Conservation (phyloP, 305 asterid genomes). For the Ajuga reptans region DNA sequence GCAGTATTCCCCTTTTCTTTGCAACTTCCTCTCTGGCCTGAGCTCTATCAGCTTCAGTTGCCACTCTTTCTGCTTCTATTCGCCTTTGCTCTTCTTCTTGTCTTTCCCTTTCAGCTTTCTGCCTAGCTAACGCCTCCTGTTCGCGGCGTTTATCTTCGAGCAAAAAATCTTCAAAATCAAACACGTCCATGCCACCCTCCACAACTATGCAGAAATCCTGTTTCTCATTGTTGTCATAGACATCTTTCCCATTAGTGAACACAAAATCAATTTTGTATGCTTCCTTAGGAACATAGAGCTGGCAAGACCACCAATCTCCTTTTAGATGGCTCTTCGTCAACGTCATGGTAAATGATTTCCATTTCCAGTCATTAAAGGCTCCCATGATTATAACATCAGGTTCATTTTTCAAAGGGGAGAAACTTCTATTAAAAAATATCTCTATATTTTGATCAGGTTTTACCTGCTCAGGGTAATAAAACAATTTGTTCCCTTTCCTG, state of each 20-base stretch:
- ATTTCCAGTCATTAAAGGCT: conserved; percentile 82
- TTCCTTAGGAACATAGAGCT: conserved; percentile 78
- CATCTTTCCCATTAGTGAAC: conserved; percentile 72
- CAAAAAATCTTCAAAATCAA: conserved; percentile 80
- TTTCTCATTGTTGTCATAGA: conserved; percentile 69
- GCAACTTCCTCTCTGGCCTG: conserved; percentile 64
- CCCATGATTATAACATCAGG: conserved; percentile 73
- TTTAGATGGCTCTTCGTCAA: conserved; percentile 57
- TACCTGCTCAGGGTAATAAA: conserved; percentile 64
- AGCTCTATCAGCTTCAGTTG: conserved; percentile 66
- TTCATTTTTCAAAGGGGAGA: conserved; percentile 67
- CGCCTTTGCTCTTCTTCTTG: conserved; percentile 60
- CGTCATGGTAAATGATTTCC: conserved; percentile 64
- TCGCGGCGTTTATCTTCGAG: conserved; percentile 81
- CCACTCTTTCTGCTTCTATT: conserved; percentile 72
- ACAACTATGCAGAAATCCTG: conserved; percentile 70
- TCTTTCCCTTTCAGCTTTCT: conserved; percentile 70
- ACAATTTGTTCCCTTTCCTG: conserved; percentile 54
- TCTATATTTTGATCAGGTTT: conserved; percentile 70
- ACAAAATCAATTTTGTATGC: conserved; percentile 89
- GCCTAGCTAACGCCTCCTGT: conserved; percentile 56
- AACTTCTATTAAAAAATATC: conserved; percentile 63
- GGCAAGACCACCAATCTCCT: conserved; percentile 97
- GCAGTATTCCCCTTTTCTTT: conserved; percentile 41
- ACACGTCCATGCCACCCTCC: conserved; percentile 69